Evolutionary conservation across 768 basidiomycete species (phyloP), one percentile per base, ranked within the genome.

Genomic region (Rickenella mellea): DNA sequence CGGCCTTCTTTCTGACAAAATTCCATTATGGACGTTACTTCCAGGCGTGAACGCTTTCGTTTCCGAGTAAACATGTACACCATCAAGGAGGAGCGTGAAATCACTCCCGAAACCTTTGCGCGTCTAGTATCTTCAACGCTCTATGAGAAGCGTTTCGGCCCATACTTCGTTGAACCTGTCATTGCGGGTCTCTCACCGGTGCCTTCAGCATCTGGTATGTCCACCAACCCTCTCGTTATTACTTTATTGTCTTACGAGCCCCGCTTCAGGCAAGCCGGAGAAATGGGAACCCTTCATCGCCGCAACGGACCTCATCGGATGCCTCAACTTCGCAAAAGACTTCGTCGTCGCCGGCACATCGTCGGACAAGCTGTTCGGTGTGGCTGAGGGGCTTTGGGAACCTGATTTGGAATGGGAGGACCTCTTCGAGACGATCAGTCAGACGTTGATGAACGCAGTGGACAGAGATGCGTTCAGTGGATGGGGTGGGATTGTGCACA

Each of bases 31-130:
- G 7, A 6, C 12, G 4, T 19, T 15, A 19, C 26, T 5, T 7
- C 8, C 55, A 96, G 93, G 45, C 83, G 79, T 51, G 94, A 98
- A 62, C 76, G 79, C 29, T 83, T 98, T 57, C 81, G 96, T 41
- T 93, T 84, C 66, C 76, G 92, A 50, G 84, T 94, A 44, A 99
- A 99, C 69, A 93, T 98, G 89, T 98, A 97, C 66, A 87, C 89
- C 25, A 97, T 99, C 73, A 99, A 99, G 64, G 94, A 99, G 64
- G 94, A 96, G 58, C 79, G 94, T 48, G 83, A 94, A 56, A 96
- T 99, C 54, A 82, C 89, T 51, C 96, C 96, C 32, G 83, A 92
- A 69, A 90, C 91, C 6, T 97, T 98, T 63, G 85, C 91, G 21
- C 91, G 92, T 56, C 81, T 99, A 49, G 84, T 97, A 47, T 90